Base-by-base conservation (phyloP, 75 land plant species). In the Picea sitchensis region DNA sequence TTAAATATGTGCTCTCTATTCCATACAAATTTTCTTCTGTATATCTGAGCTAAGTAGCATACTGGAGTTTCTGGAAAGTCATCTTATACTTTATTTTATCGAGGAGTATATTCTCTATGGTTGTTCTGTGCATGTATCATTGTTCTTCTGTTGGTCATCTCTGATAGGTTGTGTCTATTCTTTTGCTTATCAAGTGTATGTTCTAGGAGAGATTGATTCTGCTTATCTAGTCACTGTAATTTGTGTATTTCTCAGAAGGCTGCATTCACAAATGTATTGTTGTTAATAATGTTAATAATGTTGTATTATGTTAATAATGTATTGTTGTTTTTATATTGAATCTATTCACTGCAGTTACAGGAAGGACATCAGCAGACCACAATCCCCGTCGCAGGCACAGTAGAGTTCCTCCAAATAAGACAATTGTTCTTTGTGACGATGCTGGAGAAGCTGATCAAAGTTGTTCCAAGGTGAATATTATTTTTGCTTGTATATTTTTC, bases 361-460 rank as follows among this genome's bases (percentile, higher is more conserved):
- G 21, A 71, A 71, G 73, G 54, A 71, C 54, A 44, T 44, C 73
- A 4, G 51, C 20, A 17, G 54, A 71, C n/a, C 73, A 20, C 44
- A 36, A 18, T 71, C 73, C 9, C 13, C 73, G 36, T 71, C 73
- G 36, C 41, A 71, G 44, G 31, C 47, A 71, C 44, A 8, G 20
- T 44, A 71, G 73, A 71, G 20, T 41, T 41, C 26, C 73, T 71
- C 21, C 73, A 4, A 71, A 21, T 47, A 41, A 41, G 18, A 44
- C 54, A 20, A 71, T 71, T 17, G 73, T 38, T 71, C 54, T 71
- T 71, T 71, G 54, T 71, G 73, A 71, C 0, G 73, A 71, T 38
- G 51, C 17, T 38, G 73, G 54, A 41, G 54, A 71, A 44, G 3
- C 34, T 47, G 36, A 71, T 20, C 54, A n/a, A 71, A 71, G 21